A percentile compares a stretch with the other conserved stretches of the same genome.
These are phyloP conservation scores for Erythrobasidium yunnanense DNA, from an alignment of 768 basidiomycete species.

Conservation along the genomic window DNA sequence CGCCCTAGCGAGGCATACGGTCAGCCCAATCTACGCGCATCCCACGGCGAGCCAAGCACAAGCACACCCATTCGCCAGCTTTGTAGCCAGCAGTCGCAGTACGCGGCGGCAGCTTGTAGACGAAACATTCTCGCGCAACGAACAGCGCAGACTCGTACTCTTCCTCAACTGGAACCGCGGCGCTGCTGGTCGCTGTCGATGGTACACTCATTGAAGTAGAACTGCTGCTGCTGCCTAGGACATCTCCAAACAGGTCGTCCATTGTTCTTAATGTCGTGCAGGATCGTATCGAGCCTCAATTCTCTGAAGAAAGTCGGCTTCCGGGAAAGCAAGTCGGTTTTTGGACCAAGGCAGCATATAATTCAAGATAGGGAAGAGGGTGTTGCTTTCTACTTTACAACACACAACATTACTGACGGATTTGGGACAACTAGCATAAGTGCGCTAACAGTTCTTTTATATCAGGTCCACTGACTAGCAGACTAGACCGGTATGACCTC, in stretches of 20 bases:
- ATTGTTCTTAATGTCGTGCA: not conserved
- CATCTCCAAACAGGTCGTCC: conserved; percentile 25
- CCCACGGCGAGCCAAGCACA: not conserved
- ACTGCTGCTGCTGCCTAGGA: conserved; percentile 45
- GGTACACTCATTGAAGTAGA: conserved; percentile 75
- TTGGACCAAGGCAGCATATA: too few relatives aligned
- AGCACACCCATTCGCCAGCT: conserved; percentile 31
- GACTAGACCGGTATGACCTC: too few relatives aligned
- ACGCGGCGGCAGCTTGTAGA: conserved; percentile 34
- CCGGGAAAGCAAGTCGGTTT: too few relatives aligned
- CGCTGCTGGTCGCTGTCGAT: conserved; percentile 11
- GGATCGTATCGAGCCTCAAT: too few relatives aligned
- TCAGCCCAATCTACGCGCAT: not conserved
- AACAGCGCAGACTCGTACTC: conserved; percentile 27
- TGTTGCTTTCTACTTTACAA: too few relatives aligned
- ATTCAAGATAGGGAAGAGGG: too few relatives aligned
- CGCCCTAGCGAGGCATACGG: conserved; percentile 27
- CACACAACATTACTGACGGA: too few relatives aligned
- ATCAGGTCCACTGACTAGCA: too few relatives aligned
- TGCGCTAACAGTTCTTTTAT: too few relatives aligned
- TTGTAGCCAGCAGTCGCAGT: conserved; percentile 34
- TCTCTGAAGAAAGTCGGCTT: too few relatives aligned
- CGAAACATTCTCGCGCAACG: conserved; percentile 27
- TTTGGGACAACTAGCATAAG: too few relatives aligned
- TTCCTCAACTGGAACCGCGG: conserved; percentile 12